Evolutionary conservation across 768 basidiomycete species (phyloP).

Genomic region (Lentinula sp.): DNA sequence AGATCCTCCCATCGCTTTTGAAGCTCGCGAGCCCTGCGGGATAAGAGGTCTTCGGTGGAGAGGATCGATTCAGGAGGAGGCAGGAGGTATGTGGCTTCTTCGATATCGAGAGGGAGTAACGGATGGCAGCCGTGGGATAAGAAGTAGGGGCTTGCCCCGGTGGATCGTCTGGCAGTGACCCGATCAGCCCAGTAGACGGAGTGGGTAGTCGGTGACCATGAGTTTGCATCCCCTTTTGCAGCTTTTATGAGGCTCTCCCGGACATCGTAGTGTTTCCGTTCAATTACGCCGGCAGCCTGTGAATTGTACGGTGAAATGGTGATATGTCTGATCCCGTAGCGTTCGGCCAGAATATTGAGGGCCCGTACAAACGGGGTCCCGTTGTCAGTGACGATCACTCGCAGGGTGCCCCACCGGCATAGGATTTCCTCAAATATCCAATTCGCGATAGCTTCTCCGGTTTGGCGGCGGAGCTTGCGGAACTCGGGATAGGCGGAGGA

Average conservation of each 20-base stretch:
- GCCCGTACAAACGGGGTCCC: slow-evolving; percentile 18
- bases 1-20: slow-evolving; percentile 19
- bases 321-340: slow-evolving; percentile 21
- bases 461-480: slow-evolving; percentile 15
- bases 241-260: not conserved
- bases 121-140: not conserved
- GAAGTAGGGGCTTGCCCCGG: not conserved
- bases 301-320: slow-evolving; percentile 26
- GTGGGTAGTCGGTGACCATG: not conserved
- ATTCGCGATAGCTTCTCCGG: slow-evolving; percentile 11
- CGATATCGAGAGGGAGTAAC: not conserved
- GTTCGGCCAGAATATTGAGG: not conserved
- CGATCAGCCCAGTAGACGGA: not conserved
- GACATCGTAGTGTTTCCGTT: not conserved
- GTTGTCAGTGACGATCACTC: slow-evolving; percentile 25
- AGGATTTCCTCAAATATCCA: slow-evolving; percentile 23
- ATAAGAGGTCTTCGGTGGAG: slow-evolving; percentile 15
- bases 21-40: slow-evolving; percentile 17
- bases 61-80: not conserved
- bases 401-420: slow-evolving; percentile 18
- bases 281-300: slow-evolving; percentile 6
- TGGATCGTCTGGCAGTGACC: not conserved
- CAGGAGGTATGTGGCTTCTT: not conserved
- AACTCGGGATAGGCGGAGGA: slow-evolving; percentile 18
- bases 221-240: not conserved